Percentiles rank a stretch among this genome's conserved stretches.
Evolutionary conservation across 2,329 filamentous ascomycete genomes (phyloP).

Genomic region (Lojkania enalia): DNA sequence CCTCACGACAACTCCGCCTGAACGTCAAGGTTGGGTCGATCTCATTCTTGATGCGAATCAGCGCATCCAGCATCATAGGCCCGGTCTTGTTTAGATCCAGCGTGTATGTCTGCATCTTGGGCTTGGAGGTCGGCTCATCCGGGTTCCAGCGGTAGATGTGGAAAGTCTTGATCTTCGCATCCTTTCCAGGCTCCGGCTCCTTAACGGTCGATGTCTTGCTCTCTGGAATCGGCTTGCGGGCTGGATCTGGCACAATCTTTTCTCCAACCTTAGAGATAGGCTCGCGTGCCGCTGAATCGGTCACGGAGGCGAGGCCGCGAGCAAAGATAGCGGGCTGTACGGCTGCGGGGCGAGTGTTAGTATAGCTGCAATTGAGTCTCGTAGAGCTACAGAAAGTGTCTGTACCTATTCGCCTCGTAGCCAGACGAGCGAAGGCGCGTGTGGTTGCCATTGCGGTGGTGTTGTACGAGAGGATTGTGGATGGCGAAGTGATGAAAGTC

Average conservation of each 20-base stretch:
- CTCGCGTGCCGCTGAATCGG: conserved; percentile 36
- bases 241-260: conserved; percentile 30
- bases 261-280: conserved; percentile 39
- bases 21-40: conserved; percentile 95
- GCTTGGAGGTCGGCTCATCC: conserved; percentile 88
- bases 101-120: conserved; percentile 91
- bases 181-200: conserved; percentile 61
- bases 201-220: conserved; percentile 63
- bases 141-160: conserved; percentile 99
- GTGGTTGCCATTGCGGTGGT: conserved; percentile 43
- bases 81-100: conserved; percentile 98
- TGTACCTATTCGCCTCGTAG: conserved; percentile 43
- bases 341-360: conserved; percentile 35
- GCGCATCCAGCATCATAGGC: conserved; percentile 95
- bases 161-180: conserved; percentile 83
- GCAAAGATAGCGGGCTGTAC: conserved; percentile 42
- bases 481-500: conserved; percentile 13
- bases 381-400: conserved; percentile 4
- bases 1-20: conserved; percentile 93
- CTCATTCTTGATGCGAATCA: conserved; percentile 99
- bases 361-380: conserved; percentile 25
- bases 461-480: conserved; percentile 23
- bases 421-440: conserved; percentile 44
- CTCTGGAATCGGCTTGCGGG: conserved; percentile 45
- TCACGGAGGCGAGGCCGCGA: conserved; percentile 45